Base-by-base conservation (phyloP, 2,329 filamentous ascomycete genomes). In the Zymoseptoria pseudotritici region DNA sequence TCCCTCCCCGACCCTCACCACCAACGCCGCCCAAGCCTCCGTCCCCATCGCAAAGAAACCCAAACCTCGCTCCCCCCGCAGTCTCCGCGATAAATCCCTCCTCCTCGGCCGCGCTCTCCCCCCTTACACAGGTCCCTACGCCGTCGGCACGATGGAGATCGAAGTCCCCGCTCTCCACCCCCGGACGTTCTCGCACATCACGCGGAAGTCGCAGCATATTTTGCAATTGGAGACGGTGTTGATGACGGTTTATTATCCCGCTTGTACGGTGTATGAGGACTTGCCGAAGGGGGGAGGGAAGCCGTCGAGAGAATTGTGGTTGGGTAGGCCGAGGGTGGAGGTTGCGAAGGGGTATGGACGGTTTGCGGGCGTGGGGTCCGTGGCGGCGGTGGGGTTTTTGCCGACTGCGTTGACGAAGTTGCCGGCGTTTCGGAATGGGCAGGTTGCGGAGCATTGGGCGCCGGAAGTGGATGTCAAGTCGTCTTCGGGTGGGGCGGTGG, bases 241-340 rank as follows among this genome's bases (percentile, higher is more conserved):
- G 4, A 82, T 88, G 72, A 82, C 82, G 0, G 72, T 88, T n/a
- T 88, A 84, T 71, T 88, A 88, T 69, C 86, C 85, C 1, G 80
- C 82, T 52, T 65, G 70, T 19, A 74, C 77, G 0, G 67, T 72
- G 1, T 67, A 72, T 29, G 75, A 75, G 50, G 58, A 67, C 26
- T 19, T 58, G 61, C 21, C 56, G 57, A 17, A 63, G 61, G 20
- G 21, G 21, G 60, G 64, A 20, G 59, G 67, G 3, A 75, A 76
- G 49, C 80, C 79, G 65, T 80, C 78, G 19, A 78, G 85, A 5
- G 79, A 83, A 56, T 82, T 84, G 6, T 88, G 85, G 86, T 77
- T 88, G 50, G 82, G 84, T 7, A 74, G 83, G 52, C 85, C 85
- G 2, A 74, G 85, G 46, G 58, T 80, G 1, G 75, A 79, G 42